Percentiles rank a stretch among this genome's conserved stretches.
These are phyloP conservation scores for Ustilago curta DNA, from an alignment of 1,284 basidiomycete species.

Conservation along the genomic window DNA sequence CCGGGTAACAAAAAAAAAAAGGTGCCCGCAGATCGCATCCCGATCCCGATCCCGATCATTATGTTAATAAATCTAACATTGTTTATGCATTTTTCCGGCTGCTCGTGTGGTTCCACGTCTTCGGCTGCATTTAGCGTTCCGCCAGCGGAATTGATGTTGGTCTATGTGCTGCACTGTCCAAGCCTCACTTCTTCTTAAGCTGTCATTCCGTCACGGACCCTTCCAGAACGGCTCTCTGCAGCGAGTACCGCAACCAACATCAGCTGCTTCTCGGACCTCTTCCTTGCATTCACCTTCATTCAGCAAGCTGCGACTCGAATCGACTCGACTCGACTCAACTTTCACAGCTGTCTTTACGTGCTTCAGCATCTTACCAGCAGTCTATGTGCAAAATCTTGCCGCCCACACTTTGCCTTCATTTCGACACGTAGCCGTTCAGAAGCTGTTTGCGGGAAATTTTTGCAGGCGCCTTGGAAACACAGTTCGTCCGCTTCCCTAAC, in stretches of 20 bases:
- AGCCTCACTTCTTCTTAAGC: constrained; percentile 1
- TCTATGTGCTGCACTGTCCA: background rate
- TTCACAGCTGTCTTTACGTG: constrained; percentile 5
- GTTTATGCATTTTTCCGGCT: background rate
- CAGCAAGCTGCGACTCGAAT: background rate
- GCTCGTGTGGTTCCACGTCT: constrained; percentile 10
- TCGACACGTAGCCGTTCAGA: constrained; percentile 20
- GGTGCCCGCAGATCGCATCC: background rate
- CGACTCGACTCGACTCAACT: no score
- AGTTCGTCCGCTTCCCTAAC: background rate
- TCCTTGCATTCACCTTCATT: background rate
- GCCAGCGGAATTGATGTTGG: constrained; percentile 7
- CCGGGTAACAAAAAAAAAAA: no score
- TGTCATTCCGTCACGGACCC: background rate
- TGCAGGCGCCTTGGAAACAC: background rate
- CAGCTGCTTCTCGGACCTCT: background rate
- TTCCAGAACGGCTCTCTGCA: background rate
- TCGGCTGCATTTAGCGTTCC: constrained; percentile 4
- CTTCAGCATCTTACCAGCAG: background rate
- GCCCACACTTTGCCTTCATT: constrained; percentile 21
- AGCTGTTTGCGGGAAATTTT: background rate
- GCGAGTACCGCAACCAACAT: background rate
- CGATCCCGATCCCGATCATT: constrained; percentile 5
- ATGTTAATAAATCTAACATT: background rate
- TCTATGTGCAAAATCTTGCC: background rate